Evolutionary conservation across 306 rosid genomes (phyloP).

Genomic region (Vachellia pachyceras): DNA sequence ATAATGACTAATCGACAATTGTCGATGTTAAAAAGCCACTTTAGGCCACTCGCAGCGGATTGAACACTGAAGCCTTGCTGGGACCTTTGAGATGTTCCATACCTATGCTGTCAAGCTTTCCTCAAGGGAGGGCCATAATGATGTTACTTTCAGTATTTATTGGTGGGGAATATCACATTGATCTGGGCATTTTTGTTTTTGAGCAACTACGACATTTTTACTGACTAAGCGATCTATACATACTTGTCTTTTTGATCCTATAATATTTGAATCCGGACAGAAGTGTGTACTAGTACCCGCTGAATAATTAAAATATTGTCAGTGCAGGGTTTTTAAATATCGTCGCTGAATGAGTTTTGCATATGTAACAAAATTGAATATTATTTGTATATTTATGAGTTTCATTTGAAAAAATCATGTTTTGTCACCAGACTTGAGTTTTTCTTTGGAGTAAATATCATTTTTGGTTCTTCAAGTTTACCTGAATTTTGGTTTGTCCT

Average conservation of each 20-base stretch:
- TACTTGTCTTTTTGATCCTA: not conserved
- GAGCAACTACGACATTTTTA: not conserved
- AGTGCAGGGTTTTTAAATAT: not conserved
- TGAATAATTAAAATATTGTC: not conserved
- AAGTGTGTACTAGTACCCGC: not conserved
- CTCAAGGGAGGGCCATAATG: not conserved
- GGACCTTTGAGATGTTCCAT: not conserved
- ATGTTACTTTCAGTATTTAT: not conserved
- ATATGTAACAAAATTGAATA: not conserved
- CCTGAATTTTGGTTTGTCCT: no score
- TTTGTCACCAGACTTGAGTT: not conserved
- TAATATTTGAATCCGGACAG: not conserved
- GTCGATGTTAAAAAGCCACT: slow-evolving; percentile 36
- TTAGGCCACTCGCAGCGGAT: slow-evolving; percentile 25
- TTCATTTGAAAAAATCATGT: not conserved
- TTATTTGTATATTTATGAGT: not conserved
- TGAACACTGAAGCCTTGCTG: slow-evolving; percentile 6
- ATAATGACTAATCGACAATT: slow-evolving; percentile 29
- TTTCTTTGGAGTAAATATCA: not conserved
- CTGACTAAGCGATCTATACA: not conserved
- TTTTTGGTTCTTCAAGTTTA: no score
- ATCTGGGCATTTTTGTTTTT: not conserved
- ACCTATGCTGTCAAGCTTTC: slow-evolving; percentile 8
- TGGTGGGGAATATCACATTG: not conserved
- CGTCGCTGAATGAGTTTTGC: not conserved